Base-by-base conservation (phyloP, 306 rosid species). In the Myrica gale region DNA sequence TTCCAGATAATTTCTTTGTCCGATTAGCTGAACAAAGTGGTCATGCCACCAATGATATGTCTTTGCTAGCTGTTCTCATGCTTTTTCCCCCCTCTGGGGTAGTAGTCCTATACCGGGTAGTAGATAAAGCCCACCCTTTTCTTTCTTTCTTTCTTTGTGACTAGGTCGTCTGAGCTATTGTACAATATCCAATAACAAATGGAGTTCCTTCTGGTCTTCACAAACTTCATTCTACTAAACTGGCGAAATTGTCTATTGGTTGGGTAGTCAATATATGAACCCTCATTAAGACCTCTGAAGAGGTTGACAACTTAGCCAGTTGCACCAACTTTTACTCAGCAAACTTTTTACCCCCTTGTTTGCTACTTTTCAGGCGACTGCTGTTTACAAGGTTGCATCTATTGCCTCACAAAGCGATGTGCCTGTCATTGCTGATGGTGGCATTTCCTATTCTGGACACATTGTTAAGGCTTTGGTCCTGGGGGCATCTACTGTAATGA, bases 341-440 rank as follows among this genome's bases (percentile, higher is more conserved):
- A 11, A 44, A 32, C 37, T 32, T 41, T 42, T 75, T 16, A 71
- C 46, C 50, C 71, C 52, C 9, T 58, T 11, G 78, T 51, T 70
- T 37, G 44, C 47, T 52, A 39, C 6, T 68, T 85, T 79, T 70
- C 82, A 93, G 96, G 98, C 93, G 68, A 88, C 97, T 39, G 93
- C 97, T 21, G 96, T 88, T 44, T 91, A 87, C 90, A 93, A 93
- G 93, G 98, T 93, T 63, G 87, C 93, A 3, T 87, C 84, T 52
- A 77, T 87, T 71, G 98, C 98, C 73, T 83, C 93, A 66, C 91
- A 85, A 77, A 82, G 84, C 16, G 89, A 89, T 7, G 91, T 93
- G 82, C 98, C 98, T 48, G 85, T 93, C 46, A 91, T 93, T 85
- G 98, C 97, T 57, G 98, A 93, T 76, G 96, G 98, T 66, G 98